phyloP scores from a whole-genome alignment of 176 grass and related monocot genomes.

The Calamus simplicifolius region DNA sequence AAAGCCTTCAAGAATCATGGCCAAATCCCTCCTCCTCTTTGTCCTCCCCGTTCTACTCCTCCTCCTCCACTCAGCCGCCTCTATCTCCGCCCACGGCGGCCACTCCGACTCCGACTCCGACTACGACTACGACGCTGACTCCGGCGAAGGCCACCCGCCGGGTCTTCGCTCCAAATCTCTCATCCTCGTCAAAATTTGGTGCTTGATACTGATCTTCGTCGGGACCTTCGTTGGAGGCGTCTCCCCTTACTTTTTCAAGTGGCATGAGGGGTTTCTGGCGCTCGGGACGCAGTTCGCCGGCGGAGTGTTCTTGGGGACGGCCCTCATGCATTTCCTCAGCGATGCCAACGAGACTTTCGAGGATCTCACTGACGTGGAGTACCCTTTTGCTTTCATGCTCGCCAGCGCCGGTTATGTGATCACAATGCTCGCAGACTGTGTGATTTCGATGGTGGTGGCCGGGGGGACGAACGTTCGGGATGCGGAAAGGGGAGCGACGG shows the following conservation, averaged over 20 bases:
- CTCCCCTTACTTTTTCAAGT: slow-evolving; percentile 84
- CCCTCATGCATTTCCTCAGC: slow-evolving; percentile 92
- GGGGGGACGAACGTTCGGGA: slow-evolving; percentile 4
- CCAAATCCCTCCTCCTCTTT: no score
- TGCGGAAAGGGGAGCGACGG: neutral
- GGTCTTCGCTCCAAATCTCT: slow-evolving; percentile 60
- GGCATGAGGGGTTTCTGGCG: slow-evolving; percentile 77
- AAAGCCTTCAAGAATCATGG: no score
- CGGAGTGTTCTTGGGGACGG: slow-evolving; percentile 83
- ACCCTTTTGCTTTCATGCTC: slow-evolving; percentile 89
- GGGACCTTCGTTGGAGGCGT: slow-evolving; percentile 65
- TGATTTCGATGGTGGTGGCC: slow-evolving; percentile 45
- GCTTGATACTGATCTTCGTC: slow-evolving; percentile 50
- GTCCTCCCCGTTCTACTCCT: slow-evolving; percentile 5
- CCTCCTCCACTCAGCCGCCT: neutral
- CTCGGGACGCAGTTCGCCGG: slow-evolving; percentile 89
- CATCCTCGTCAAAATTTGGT: slow-evolving; percentile 69
- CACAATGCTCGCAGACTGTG: slow-evolving; percentile 69
- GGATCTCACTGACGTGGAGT: slow-evolving; percentile 42
- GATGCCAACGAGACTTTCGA: slow-evolving; percentile 69
- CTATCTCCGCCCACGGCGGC: slow-evolving; percentile 8
- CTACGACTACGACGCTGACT: slow-evolving; percentile 7
- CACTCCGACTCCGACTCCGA: slow-evolving; percentile 15
- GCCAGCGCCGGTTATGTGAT: slow-evolving; percentile 52
- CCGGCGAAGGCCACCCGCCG: slow-evolving; percentile 5